A percentile compares a stretch with the other conserved stretches of the same genome.
phyloP scores from a whole-genome alignment of 2,329 filamentous ascomycete genomes.

The Chaetothyriales sp. region DNA sequence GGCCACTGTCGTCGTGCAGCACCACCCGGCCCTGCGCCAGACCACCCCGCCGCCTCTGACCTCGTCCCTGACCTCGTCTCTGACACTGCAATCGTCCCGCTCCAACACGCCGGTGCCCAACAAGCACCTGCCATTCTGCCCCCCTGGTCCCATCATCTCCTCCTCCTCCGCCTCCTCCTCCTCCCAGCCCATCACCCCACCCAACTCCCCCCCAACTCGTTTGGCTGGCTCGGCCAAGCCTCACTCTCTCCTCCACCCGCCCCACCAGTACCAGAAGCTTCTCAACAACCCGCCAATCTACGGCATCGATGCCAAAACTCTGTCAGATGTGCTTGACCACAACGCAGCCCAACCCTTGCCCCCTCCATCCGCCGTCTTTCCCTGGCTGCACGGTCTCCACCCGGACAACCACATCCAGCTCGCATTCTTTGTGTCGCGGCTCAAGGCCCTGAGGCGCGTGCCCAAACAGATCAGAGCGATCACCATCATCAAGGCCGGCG shows the following conservation, averaged over 20 bases:
- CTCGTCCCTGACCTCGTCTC: slow-evolving; percentile 34
- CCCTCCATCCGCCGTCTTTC: slow-evolving; percentile 73
- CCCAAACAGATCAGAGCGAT: slow-evolving; percentile 67
- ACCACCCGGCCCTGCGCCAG: slow-evolving; percentile 27
- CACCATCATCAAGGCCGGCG: slow-evolving; percentile 76
- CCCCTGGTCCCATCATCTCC: slow-evolving; percentile 51
- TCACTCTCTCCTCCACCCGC: slow-evolving; percentile 60
- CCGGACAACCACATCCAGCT: slow-evolving; percentile 77
- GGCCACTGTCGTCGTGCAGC: slow-evolving; percentile 33
- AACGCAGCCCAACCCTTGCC: slow-evolving; percentile 67
- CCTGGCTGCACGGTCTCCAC: slow-evolving; percentile 90
- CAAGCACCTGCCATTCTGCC: slow-evolving; percentile 79
- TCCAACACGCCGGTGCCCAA: slow-evolving; percentile 57
- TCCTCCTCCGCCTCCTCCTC: slow-evolving; percentile 15
- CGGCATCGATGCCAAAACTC: slow-evolving; percentile 51
- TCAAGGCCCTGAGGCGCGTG: slow-evolving; percentile 52
- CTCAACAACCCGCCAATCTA: slow-evolving; percentile 49
- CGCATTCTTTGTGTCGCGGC: slow-evolving; percentile 70
- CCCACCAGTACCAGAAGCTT: slow-evolving; percentile 45
- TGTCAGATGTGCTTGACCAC: slow-evolving; percentile 62
- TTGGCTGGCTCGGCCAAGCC: slow-evolving; percentile 38
- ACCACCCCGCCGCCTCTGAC: slow-evolving; percentile 33
- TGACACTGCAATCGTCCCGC: slow-evolving; percentile 43
- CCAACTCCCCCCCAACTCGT: slow-evolving; percentile 48
- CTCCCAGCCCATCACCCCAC: slow-evolving; percentile 38